Conservation (phyloP, 257 asterid genomes). For the Cruciata laevipes region DNA sequence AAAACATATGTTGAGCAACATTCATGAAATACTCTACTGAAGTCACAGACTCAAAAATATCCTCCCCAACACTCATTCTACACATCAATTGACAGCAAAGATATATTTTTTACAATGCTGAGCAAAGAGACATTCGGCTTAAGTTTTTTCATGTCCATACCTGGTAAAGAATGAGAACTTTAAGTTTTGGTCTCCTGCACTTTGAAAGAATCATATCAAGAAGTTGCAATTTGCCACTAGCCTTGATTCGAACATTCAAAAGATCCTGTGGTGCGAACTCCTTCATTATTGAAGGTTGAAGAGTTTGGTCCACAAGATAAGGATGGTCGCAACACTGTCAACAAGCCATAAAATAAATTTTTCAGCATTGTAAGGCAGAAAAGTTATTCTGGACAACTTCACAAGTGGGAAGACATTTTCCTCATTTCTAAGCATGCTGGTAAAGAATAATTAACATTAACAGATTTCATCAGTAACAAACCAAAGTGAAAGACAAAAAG, state of each 20-base stretch:
- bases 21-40: neutral
- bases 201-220: constrained; percentile 68
- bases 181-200: constrained; percentile 42
- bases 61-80: neutral
- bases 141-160: constrained; percentile 33
- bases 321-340: constrained; percentile 90
- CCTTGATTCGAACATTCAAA: no score
- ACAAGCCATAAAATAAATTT: constrained; percentile 8
- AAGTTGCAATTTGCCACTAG: constrained; percentile 79
- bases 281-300: constrained; percentile 40
- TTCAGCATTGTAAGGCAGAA: neutral
- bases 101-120: neutral
- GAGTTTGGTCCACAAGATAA: constrained; percentile 48
- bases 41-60: neutral
- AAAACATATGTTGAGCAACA: neutral
- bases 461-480: neutral
- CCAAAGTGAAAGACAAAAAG: neutral
- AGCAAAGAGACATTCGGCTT: no score
- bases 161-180: constrained; percentile 75
- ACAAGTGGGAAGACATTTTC: neutral
- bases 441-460: neutral
- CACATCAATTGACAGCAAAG: neutral
- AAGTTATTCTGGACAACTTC: neutral
- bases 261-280: constrained; percentile 37
- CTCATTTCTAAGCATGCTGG: neutral